Base-by-base conservation (phyloP, 2,329 filamentous ascomycete species). In the Dactylonectria estremocensis region DNA sequence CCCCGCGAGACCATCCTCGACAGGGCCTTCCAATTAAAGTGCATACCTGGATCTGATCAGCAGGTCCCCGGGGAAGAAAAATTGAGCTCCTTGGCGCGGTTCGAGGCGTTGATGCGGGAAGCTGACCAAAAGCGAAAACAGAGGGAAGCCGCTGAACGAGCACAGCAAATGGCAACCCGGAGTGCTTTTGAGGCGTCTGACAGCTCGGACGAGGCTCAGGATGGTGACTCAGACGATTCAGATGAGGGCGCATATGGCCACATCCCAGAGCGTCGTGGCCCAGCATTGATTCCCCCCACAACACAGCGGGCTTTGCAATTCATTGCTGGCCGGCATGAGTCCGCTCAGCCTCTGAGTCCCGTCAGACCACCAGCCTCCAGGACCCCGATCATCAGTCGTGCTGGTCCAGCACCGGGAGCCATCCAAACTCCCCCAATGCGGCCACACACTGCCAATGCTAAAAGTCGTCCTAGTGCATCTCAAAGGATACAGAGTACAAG, bases 1-100 rank as follows among this genome's bases (percentile, higher is more conserved):
- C 87, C 87, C 2, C 84, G 90, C 16, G 90, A 92, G 78, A 91
- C 90, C 0, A 92, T 92, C 58, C 78, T 92, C n/a, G 90, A 92
- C 75, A 82, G 90, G 45, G 90, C 90, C 0, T 92, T 92, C 72
- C 88, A 90, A 72, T 79, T 92, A 79, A 84, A 87, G 9, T 89
- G 83, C 64, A 90, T 92, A 37, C 90, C 90, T 16, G 90, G 90
- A 6, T 88, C 87, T 2, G 88, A 90, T 11, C 80, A 81, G 8
- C 82, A 86, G 56, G 72, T 84, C 2, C 84, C 86, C 0, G 89
- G 89, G 4, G 88, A 90, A 68, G 89, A 91, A 71, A 90, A 91
- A 66, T 80, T 91, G 16, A 91, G 86, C 70, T 92, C 90, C 0
- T 82, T 92, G 35, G 90, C 89, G 10, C 84, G 89, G 22, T 92